phyloP scores from a whole-genome alignment of 805 yeast genomes.

The Metschnikowia dekortorum region DNA sequence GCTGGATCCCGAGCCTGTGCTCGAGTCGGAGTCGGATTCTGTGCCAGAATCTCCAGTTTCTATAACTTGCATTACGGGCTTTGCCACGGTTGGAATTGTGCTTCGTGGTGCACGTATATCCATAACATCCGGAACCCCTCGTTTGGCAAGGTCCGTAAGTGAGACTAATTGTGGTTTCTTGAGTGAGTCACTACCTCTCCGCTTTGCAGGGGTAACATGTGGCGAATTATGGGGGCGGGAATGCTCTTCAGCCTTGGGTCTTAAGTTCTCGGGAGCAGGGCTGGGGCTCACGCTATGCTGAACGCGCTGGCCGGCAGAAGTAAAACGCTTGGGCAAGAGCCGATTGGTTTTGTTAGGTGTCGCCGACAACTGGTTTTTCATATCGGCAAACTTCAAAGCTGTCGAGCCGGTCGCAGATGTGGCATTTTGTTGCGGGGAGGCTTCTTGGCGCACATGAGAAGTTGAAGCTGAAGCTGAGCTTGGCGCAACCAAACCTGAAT shows the following conservation, averaged over 20 bases:
- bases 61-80: conserved; percentile 4
- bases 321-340: conserved; percentile 1
- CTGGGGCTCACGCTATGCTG: not conserved
- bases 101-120: conserved; percentile 2
- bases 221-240: not conserved
- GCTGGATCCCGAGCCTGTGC: conserved; percentile 10
- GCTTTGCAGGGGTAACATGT: not conserved
- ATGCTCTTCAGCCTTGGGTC: not conserved
- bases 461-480: not conserved
- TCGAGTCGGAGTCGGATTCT: conserved; percentile 3
- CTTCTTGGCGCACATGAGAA: not conserved
- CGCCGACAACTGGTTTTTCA: not conserved
- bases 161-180: conserved; percentile 8
- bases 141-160: conserved; percentile 12
- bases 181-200: not conserved
- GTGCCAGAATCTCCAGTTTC: not conserved
- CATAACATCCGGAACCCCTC: conserved; percentile 17
- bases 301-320: not conserved
- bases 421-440: not conserved
- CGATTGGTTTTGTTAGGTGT: not conserved
- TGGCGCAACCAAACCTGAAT: too few species aligned
- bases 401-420: not conserved
- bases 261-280: not conserved
- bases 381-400: not conserved
- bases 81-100: not conserved